Evolutionary conservation across 768 basidiomycete genomes (phyloP).

Genomic region (Lactifluus piperatus): DNA sequence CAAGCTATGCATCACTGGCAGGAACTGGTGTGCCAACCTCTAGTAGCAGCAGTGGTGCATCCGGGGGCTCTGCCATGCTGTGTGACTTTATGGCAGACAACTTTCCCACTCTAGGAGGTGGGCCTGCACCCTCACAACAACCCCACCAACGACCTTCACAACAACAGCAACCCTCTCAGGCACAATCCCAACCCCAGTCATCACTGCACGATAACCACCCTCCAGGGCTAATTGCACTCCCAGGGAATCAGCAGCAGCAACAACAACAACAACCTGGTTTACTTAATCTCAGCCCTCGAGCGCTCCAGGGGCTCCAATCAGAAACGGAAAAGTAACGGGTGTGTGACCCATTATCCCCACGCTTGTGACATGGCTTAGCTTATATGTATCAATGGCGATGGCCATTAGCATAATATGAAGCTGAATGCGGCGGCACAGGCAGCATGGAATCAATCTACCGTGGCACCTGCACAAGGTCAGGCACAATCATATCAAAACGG

Average conservation of each 20-base stretch:
- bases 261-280: constrained; percentile 50
- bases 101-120: constrained; percentile 79
- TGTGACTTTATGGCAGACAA: constrained; percentile 81
- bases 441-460: constrained; percentile 56
- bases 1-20: constrained; percentile 80
- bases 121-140: constrained; percentile 37
- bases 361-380: constrained; percentile 12
- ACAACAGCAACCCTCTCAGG: constrained; percentile 23
- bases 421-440: constrained; percentile 52
- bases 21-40: constrained; percentile 52
- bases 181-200: constrained; percentile 24
- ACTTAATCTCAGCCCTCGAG: constrained; percentile 43
- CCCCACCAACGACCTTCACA: constrained; percentile 25
- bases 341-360: constrained; percentile 27
- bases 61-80: constrained; percentile 33
- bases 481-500: constrained; percentile 36
- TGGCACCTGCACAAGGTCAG: constrained; percentile 32
- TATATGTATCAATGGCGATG: background rate
- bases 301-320: constrained; percentile 37
- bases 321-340: constrained; percentile 67
- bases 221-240: constrained; percentile 71
- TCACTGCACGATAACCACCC: constrained; percentile 40
- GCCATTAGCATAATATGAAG: constrained; percentile 39
- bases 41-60: constrained; percentile 26
- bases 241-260: constrained; percentile 42